A percentile compares a stretch with the other conserved stretches of the same genome.
Conservation (phyloP, 208 protist genomes). For the Acanthamoeba triangularis region DNA sequence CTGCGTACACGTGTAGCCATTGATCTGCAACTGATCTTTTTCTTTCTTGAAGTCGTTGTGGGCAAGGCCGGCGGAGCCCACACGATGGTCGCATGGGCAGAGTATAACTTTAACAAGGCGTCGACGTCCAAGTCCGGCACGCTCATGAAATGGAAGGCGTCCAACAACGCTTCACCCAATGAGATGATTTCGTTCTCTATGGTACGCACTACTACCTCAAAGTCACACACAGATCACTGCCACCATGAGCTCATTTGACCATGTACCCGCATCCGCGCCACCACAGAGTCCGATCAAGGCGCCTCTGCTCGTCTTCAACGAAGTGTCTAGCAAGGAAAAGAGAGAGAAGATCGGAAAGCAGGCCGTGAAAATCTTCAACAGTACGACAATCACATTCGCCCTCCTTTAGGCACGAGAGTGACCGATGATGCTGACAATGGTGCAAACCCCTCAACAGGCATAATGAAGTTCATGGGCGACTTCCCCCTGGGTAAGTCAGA, state of each 20-base stretch:
- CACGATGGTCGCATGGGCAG: not conserved
- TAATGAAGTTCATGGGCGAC: conserved; percentile 76
- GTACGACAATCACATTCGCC: not conserved
- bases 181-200: not conserved
- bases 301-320: not conserved
- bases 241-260: not conserved
- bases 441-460: not conserved
- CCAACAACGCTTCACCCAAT: not conserved
- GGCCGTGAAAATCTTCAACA: conserved; percentile 40
- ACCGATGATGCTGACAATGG: not conserved
- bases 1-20: not conserved
- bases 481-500: conserved; percentile 69
- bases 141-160: not conserved
- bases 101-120: not conserved
- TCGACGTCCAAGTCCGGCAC: not conserved
- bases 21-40: not conserved
- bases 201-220: not conserved
- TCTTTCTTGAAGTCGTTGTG: not conserved
- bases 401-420: no score
- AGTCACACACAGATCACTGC: not conserved
- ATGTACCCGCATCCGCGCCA: not conserved
- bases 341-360: not conserved
- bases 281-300: conserved; percentile 65
- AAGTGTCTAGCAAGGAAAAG: conserved; percentile 2
- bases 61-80: not conserved